Evolutionary conservation across 345 rosid genomes (phyloP).

Genomic region (Capsella bursapastoris): DNA sequence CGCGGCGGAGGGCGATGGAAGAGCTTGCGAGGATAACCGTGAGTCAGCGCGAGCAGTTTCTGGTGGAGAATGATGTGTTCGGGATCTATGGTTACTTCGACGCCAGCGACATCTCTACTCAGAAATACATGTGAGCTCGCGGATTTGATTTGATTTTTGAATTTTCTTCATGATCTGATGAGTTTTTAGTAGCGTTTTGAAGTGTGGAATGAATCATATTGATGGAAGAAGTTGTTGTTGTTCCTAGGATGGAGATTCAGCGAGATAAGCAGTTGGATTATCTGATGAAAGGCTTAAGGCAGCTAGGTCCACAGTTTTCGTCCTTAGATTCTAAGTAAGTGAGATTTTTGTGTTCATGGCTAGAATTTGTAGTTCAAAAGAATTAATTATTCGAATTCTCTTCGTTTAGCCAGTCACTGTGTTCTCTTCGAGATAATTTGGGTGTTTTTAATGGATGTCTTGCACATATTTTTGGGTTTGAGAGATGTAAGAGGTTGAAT

Average conservation of each 20-base stretch:
- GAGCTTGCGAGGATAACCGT: slow-evolving; percentile 51
- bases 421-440: not conserved
- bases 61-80: slow-evolving; percentile 65
- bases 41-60: slow-evolving; percentile 69
- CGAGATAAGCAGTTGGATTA: slow-evolving; percentile 80
- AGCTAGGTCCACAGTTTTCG: slow-evolving; percentile 66
- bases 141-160: not conserved
- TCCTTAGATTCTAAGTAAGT: slow-evolving; percentile 80
- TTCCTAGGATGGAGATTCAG: slow-evolving; percentile 70
- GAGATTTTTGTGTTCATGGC: slow-evolving; percentile 2
- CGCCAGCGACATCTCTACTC: slow-evolving; percentile 51
- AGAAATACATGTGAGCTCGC: slow-evolving; percentile 53
- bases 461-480: not conserved
- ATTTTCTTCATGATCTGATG: slow-evolving; percentile 14
- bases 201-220: slow-evolving; percentile 8
- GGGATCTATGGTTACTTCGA: slow-evolving; percentile 59
- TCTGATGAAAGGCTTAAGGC: slow-evolving; percentile 63
- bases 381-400: not conserved
- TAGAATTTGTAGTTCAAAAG: not conserved
- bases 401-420: not conserved
- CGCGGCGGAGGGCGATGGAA: slow-evolving; percentile 46
- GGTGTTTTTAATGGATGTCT: slow-evolving; percentile 8
- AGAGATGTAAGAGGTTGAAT: not conserved
- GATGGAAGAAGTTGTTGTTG: slow-evolving; percentile 29
- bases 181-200: not conserved